Evolutionary conservation across 306 rosid genomes (phyloP).

Genomic region (Hylodesmum podocarpum): DNA sequence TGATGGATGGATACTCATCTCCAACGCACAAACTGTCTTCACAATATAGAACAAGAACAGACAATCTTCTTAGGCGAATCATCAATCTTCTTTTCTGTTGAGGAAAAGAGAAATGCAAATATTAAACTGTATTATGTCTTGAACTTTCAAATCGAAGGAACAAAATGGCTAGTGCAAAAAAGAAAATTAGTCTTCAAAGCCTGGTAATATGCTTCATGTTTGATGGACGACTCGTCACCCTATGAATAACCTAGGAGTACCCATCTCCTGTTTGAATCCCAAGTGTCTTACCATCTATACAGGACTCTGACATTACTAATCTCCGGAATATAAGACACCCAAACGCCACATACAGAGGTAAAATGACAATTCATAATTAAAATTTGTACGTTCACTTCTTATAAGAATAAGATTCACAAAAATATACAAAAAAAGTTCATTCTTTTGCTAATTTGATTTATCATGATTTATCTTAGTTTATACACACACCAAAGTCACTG

Average conservation of each 20-base stretch:
- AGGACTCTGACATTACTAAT: background rate
- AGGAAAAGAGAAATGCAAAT: conserved; percentile 18
- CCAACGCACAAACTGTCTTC: conserved; percentile 45
- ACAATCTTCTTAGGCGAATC: conserved; percentile 79
- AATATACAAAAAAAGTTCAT: background rate
- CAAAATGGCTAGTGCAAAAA: background rate
- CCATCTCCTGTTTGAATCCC: background rate
- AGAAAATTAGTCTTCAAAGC: background rate
- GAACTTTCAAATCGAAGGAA: conserved; percentile 11
- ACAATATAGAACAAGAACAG: conserved; percentile 88
- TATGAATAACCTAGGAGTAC: background rate
- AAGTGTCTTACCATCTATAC: background rate
- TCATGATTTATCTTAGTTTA: background rate
- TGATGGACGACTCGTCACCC: background rate
- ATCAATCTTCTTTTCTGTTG: conserved; percentile 87
- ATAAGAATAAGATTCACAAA: background rate
- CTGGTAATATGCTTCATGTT: background rate
- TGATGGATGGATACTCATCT: conserved; percentile 32
- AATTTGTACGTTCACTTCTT: background rate
- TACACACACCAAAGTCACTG: too few species aligned
- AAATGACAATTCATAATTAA: background rate
- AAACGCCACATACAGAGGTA: background rate
- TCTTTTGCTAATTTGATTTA: background rate
- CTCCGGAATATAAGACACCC: background rate
- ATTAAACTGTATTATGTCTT: conserved; percentile 28